Evolutionary conservation across 225 moss, liverwort and hornwort genomes (phyloP).

Genomic region (Pseudisothecium myosuroides): DNA sequence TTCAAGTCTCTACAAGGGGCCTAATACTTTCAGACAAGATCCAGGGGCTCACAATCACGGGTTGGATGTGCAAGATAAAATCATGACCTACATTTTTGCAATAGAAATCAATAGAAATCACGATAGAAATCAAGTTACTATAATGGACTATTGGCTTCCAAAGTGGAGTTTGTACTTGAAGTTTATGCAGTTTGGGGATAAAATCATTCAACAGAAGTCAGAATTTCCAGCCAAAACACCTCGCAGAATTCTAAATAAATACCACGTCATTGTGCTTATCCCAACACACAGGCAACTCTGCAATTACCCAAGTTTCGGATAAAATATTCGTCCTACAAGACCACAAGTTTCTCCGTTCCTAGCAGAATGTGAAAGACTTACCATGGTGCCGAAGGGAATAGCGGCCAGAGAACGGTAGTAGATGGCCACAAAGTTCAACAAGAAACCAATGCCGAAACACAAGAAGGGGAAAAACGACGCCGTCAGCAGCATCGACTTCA

Average conservation of each 20-base stretch:
- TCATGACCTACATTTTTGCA: not conserved
- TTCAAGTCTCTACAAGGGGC: not conserved
- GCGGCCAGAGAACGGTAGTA: slow-evolving; percentile 91
- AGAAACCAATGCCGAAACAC: slow-evolving; percentile 83
- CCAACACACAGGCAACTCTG: not conserved
- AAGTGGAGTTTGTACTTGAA: too few species aligned
- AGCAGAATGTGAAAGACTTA: slow-evolving; percentile 12
- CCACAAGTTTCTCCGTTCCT: not conserved
- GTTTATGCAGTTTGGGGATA: not conserved
- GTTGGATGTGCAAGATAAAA: not conserved
- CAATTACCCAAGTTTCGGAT: not conserved
- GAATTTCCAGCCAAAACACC: not conserved
- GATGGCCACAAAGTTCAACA: slow-evolving; percentile 92
- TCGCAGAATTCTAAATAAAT: not conserved
- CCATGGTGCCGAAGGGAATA: slow-evolving; percentile 98
- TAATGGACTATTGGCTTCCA: not conserved
- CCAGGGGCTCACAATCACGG: not conserved
- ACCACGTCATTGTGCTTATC: not conserved
- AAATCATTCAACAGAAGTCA: not conserved
- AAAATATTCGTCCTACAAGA: not conserved
- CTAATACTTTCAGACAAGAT: not conserved
- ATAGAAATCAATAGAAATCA: not conserved
- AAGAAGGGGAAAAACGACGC: slow-evolving; percentile 91
- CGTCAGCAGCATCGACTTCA: slow-evolving; percentile 96
- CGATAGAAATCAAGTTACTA: not conserved